Evolutionary conservation across 768 basidiomycete genomes (phyloP).

Genomic region (Lentinula sp.): DNA sequence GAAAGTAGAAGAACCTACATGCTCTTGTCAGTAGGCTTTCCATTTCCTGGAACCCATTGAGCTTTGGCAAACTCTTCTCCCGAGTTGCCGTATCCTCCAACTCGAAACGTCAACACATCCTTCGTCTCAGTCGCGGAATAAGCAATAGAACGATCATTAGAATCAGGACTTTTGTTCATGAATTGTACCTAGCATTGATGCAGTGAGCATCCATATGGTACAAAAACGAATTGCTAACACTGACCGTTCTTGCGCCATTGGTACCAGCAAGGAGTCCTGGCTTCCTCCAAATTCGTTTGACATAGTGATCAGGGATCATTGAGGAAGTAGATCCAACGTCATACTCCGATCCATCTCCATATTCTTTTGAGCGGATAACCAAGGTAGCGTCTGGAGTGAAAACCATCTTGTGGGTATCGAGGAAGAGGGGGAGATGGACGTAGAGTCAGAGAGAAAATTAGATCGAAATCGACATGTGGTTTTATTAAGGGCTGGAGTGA

Average conservation of each 20-base stretch:
- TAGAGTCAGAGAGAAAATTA: neutral
- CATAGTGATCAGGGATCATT: slow-evolving; percentile 10
- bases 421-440: neutral
- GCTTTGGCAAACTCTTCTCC: neutral
- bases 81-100: neutral
- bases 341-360: slow-evolving; percentile 9
- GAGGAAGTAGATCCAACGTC: neutral
- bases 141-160: slow-evolving; percentile 7
- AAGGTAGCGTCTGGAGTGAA: slow-evolving; percentile 8
- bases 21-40: slow-evolving; percentile 8
- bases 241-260: neutral
- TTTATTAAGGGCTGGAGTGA: neutral
- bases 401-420: slow-evolving; percentile 3
- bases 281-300: slow-evolving; percentile 11
- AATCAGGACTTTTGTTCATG: slow-evolving; percentile 9
- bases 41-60: neutral
- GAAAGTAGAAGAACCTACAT: neutral
- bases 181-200: neutral
- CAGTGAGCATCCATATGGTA: neutral
- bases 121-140: slow-evolving; percentile 1
- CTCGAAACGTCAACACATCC: neutral
- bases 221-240: neutral
- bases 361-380: slow-evolving; percentile 9
- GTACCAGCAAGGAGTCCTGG: neutral
- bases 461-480: neutral